These are phyloP conservation scores for Sporisorium exsertum DNA, from an alignment of 1,284 basidiomycete species.

Conservation along the genomic window DNA sequence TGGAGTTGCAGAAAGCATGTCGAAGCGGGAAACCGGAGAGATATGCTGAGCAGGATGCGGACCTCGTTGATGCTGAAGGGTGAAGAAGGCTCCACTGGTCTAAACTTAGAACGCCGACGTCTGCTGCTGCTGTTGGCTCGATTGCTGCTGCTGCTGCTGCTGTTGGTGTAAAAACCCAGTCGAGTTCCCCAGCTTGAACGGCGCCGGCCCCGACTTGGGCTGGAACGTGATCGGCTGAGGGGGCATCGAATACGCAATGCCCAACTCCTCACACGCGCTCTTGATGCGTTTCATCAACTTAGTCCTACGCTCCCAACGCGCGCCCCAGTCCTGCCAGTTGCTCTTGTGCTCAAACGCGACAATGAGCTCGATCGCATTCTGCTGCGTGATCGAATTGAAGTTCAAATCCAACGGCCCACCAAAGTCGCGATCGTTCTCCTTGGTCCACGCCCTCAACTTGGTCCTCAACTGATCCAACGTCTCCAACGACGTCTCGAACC, in stretches of 20 bases:
- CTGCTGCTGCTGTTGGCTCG: neutral
- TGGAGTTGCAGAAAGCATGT: no score
- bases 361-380: conserved; percentile 59
- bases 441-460: conserved; percentile 76
- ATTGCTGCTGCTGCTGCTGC: conserved; percentile 1
- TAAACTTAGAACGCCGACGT: conserved; percentile 13
- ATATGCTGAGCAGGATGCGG: neutral
- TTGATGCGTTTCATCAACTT: conserved; percentile 65
- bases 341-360: conserved; percentile 83
- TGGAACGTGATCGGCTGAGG: conserved; percentile 64
- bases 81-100: no score
- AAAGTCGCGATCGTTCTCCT: conserved; percentile 76
- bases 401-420: conserved; percentile 66
- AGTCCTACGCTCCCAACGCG: conserved; percentile 72
- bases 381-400: conserved; percentile 66
- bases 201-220: conserved; percentile 44
- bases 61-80: neutral
- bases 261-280: conserved; percentile 52
- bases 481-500: conserved; percentile 68
- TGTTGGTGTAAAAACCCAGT: conserved; percentile 1
- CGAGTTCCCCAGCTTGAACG: conserved; percentile 37
- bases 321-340: conserved; percentile 90
- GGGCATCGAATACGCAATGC: conserved; percentile 57
- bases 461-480: conserved; percentile 77
- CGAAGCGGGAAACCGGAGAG: no score